A percentile compares a stretch with the other conserved stretches of the same genome.
Evolutionary conservation across 148 eudicot genomes (phyloP).

Genomic region (Rhododendron kiyosumense): DNA sequence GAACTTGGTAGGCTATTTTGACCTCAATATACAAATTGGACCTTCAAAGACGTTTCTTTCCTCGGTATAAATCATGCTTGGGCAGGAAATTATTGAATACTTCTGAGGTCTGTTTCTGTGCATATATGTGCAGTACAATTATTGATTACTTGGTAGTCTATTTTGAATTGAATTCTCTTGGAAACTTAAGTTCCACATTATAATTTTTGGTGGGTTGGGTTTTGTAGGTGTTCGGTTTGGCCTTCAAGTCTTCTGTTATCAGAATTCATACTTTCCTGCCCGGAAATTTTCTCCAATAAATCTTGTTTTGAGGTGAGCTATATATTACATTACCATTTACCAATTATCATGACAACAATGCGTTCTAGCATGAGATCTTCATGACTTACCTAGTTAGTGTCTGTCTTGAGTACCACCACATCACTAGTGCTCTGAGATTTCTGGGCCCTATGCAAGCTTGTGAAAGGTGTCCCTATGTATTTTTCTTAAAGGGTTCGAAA

Average conservation of each 20-base stretch:
- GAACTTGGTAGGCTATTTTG: not conserved
- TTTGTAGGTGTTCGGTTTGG: slow-evolving; percentile 83
- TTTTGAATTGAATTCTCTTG: not conserved
- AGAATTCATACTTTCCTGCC: slow-evolving; percentile 85
- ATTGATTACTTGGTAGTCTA: not conserved
- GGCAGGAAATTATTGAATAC: not conserved
- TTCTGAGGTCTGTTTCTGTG: not conserved
- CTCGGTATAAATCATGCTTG: not conserved
- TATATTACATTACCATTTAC: not conserved
- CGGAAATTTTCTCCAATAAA: slow-evolving; percentile 56
- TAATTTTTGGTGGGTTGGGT: slow-evolving; percentile 5
- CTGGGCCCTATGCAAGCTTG: not conserved
- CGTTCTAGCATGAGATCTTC: not conserved
- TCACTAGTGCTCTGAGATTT: not conserved
- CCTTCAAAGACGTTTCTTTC: not conserved
- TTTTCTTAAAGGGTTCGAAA: not conserved
- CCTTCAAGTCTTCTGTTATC: slow-evolving; percentile 92
- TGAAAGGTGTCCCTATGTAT: not conserved
- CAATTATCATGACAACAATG: not conserved
- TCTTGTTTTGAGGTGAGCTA: slow-evolving; percentile 83
- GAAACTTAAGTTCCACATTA: not conserved
- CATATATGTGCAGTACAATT: not conserved
- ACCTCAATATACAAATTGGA: not conserved
- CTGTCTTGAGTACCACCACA: not conserved
- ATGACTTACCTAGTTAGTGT: not conserved